These are phyloP conservation scores for Begonia peltatifolia DNA, from an alignment of 306 rosid genomes.

Conservation along the genomic window DNA sequence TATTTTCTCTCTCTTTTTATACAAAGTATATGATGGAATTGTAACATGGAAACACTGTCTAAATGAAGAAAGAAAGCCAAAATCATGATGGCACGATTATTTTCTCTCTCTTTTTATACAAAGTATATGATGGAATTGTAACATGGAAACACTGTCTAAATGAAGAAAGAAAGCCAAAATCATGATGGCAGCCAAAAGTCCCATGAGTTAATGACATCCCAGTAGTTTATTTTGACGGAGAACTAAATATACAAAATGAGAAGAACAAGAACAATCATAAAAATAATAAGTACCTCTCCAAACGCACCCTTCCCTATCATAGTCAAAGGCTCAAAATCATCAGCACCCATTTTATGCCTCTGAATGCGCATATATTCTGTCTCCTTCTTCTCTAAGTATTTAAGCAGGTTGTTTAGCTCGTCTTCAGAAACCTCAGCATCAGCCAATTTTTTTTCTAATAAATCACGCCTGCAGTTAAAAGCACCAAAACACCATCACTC, in stretches of 20 bases:
- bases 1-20: too few relatives aligned
- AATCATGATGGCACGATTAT: too few relatives aligned
- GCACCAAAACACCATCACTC: slow-evolving; percentile 7
- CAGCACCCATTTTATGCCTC: slow-evolving; percentile 99
- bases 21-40: too few relatives aligned
- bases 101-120: too few relatives aligned
- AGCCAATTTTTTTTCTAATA: slow-evolving; percentile 90
- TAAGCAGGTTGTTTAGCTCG: slow-evolving; percentile 88
- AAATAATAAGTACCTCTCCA: slow-evolving; percentile 64
- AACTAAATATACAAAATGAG: background rate
- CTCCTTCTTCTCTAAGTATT: slow-evolving; percentile 92
- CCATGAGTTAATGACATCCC: too few relatives aligned
- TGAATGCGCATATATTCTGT: slow-evolving; percentile 98
- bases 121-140: too few relatives aligned
- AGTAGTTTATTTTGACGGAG: too few relatives aligned
- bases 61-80: too few relatives aligned
- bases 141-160: too few relatives aligned
- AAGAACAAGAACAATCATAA: slow-evolving; percentile 9
- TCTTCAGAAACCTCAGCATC: slow-evolving; percentile 97
- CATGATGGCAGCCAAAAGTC: too few relatives aligned
- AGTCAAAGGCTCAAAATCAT: slow-evolving; percentile 89
- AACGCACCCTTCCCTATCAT: slow-evolving; percentile 99
- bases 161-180: too few relatives aligned
- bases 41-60: too few relatives aligned
- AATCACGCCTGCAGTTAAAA: slow-evolving; percentile 51